phyloP scores from a whole-genome alignment of 768 basidiomycete genomes.

The Harrya chromipes region DNA sequence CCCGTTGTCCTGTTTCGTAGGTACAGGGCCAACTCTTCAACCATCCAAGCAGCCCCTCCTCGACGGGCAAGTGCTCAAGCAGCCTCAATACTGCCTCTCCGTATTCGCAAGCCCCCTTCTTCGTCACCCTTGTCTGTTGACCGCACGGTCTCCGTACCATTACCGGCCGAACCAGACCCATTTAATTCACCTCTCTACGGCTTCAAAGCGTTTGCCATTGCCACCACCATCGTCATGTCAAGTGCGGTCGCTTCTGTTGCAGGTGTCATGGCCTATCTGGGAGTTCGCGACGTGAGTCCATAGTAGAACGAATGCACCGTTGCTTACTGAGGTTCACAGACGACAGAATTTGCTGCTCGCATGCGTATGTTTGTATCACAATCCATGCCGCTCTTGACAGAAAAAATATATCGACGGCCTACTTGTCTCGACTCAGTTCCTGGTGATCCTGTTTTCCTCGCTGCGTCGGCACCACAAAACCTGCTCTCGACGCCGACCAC shows the following conservation, averaged over 20 bases:
- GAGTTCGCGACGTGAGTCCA: constrained; percentile 48
- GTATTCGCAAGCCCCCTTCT: background rate
- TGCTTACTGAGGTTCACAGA: constrained; percentile 32
- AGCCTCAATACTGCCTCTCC: too few species aligned
- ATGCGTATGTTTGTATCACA: constrained; percentile 51
- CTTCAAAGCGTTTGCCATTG: constrained; percentile 62
- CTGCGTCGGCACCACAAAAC: background rate
- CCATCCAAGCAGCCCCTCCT: too few species aligned
- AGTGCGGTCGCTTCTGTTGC: constrained; percentile 44
- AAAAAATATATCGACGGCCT: constrained; percentile 50
- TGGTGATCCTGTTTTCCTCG: background rate
- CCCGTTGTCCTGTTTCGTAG: too few species aligned
- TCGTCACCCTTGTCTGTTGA: background rate
- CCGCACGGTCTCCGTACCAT: background rate
- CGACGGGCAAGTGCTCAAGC: too few species aligned
- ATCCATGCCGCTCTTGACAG: constrained; percentile 47
- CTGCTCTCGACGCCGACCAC: background rate
- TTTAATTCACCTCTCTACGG: constrained; percentile 54
- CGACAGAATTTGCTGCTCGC: constrained; percentile 53
- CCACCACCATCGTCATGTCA: constrained; percentile 55
- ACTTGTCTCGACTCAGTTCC: constrained; percentile 19
- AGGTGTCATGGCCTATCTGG: constrained; percentile 50
- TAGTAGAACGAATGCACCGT: background rate
- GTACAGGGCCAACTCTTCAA: too few species aligned
- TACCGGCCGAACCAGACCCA: constrained; percentile 22